Evolutionary conservation across 1,284 basidiomycete genomes (phyloP).

Genomic region (Boletus sp.): DNA sequence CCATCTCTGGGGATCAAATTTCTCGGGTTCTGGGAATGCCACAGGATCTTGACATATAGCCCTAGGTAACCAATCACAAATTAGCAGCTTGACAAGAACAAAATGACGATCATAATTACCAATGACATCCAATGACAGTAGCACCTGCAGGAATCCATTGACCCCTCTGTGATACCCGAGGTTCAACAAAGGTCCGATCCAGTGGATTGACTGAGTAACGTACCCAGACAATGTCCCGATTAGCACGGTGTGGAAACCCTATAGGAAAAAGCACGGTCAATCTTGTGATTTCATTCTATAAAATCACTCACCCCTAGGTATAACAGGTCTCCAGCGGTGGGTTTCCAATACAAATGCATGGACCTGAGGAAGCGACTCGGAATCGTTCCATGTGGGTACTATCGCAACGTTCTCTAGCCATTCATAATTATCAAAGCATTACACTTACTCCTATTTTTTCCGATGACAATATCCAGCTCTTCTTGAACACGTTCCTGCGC

Average conservation of each 20-base stretch:
- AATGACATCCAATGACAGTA: slow-evolving; percentile 48
- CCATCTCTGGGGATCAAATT: slow-evolving; percentile 58
- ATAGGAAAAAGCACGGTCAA: not conserved
- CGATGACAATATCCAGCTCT: slow-evolving; percentile 57
- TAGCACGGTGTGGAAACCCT: slow-evolving; percentile 56
- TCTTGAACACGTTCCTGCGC: slow-evolving; percentile 52
- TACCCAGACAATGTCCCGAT: slow-evolving; percentile 59
- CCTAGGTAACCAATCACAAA: slow-evolving; percentile 25
- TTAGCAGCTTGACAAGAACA: not conserved
- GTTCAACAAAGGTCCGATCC: too few relatives aligned
- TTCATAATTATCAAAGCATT: not conserved
- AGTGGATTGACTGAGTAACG: slow-evolving; percentile 7
- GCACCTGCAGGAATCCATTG: slow-evolving; percentile 44
- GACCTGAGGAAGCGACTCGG: slow-evolving; percentile 47
- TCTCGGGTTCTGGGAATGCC: slow-evolving; percentile 55
- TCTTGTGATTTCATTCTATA: not conserved
- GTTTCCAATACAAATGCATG: slow-evolving; percentile 59
- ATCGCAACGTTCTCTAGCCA: not conserved
- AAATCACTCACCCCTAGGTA: slow-evolving; percentile 40
- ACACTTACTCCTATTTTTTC: slow-evolving; percentile 46
- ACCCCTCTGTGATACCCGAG: too few relatives aligned
- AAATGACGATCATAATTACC: slow-evolving; percentile 5
- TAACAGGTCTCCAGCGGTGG: slow-evolving; percentile 62
- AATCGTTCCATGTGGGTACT: slow-evolving; percentile 52
- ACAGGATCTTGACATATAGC: slow-evolving; percentile 52